Evolutionary conservation across 208 protist genomes (phyloP).

Genomic region (Wallacemonas sp.): DNA sequence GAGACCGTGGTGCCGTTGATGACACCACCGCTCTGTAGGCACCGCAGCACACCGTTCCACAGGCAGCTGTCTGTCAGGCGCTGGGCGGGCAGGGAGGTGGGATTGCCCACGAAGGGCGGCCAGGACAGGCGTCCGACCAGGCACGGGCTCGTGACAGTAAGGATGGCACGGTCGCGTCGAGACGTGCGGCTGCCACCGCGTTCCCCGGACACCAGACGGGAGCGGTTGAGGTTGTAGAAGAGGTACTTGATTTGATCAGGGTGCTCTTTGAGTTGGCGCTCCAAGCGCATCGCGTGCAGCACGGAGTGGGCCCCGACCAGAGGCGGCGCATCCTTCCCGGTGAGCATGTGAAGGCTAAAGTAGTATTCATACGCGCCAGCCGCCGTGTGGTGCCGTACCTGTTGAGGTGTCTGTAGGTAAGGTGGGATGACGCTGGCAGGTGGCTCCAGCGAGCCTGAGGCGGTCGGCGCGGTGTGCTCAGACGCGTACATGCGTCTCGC

Average conservation of each 20-base stretch:
- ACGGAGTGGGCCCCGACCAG: conserved; percentile 45
- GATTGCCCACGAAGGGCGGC: not conserved
- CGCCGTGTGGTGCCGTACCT: not conserved
- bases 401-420: not conserved
- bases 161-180: conserved; percentile 10
- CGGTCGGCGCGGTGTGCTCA: conserved; percentile 17
- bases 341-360: conserved; percentile 74
- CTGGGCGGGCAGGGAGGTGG: not conserved
- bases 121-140: conserved; percentile 17
- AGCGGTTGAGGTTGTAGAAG: conserved; percentile 38
- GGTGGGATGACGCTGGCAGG: not conserved
- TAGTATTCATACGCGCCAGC: conserved; percentile 26
- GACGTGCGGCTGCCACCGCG: conserved; percentile 11
- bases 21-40: conserved; percentile 15
- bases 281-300: conserved; percentile 32
- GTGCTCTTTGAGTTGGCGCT: conserved; percentile 26
- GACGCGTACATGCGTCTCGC: not conserved
- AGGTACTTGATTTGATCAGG: conserved; percentile 38
- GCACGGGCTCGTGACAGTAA: conserved; percentile 20
- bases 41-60: conserved; percentile 48
- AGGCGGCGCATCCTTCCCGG: conserved; percentile 48
- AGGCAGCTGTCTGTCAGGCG: conserved; percentile 30
- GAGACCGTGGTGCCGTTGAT: not conserved
- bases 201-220: not conserved
- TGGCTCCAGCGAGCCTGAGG: conserved; percentile 1